Percentiles rank a stretch among this genome's conserved stretches.
Evolutionary conservation across 345 rosid species (phyloP).

Genomic region (Euphorbia peplus): DNA sequence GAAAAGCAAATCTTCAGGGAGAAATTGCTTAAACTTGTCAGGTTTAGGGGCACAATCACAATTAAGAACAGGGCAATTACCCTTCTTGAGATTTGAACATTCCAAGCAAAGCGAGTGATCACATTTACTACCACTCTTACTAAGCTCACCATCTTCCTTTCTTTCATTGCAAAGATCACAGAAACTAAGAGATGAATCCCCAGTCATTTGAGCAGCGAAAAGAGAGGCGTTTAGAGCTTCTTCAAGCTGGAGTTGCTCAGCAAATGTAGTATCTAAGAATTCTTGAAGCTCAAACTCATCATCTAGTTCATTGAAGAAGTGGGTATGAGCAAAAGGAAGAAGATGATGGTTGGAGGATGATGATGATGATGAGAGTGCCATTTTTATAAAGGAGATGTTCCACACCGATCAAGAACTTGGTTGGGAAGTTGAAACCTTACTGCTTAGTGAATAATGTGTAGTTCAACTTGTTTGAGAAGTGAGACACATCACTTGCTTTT

Average conservation of each 20-base stretch:
- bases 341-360: too few species aligned
- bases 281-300: background rate
- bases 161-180: background rate
- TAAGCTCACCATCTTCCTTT: background rate
- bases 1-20: background rate
- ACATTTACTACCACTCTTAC: background rate
- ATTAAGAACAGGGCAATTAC: background rate
- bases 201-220: background rate
- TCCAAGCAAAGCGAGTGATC: background rate
- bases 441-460: too few species aligned
- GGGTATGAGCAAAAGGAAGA: background rate
- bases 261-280: background rate
- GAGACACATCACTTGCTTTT: too few species aligned
- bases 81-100: background rate
- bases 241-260: conserved; percentile 11
- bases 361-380: background rate
- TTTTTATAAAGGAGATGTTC: too few species aligned
- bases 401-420: background rate
- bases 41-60: background rate
- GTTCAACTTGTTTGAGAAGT: too few species aligned
- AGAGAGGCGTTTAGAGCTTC: conserved; percentile 8
- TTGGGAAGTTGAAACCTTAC: too few species aligned
- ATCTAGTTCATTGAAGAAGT: background rate
- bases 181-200: background rate
- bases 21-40: background rate